A percentile compares a stretch with the other conserved stretches of the same genome.
phyloP scores from a whole-genome alignment of 225 moss, liverwort and hornwort species.

The Polytrichum commune region DNA sequence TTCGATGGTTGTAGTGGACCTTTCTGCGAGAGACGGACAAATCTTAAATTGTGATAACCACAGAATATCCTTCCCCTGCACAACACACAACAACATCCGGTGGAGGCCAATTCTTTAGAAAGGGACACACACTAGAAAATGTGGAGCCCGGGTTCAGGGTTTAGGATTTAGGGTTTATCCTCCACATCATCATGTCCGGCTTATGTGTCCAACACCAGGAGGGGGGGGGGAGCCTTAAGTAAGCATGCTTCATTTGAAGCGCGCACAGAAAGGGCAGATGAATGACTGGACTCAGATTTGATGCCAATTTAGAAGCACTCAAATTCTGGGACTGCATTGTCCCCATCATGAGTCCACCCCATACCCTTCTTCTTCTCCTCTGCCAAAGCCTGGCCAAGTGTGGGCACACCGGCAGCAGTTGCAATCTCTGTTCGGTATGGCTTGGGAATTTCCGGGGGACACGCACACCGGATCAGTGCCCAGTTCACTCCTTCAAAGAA shows the following conservation, averaged over 20 bases:
- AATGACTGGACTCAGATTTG: background rate
- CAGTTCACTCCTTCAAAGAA: slow-evolving; percentile 98
- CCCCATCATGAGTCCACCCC: slow-evolving; percentile 16
- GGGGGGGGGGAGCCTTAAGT: background rate
- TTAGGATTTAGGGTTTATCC: too few species aligned
- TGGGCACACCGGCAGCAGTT: slow-evolving; percentile 34
- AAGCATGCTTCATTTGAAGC: background rate
- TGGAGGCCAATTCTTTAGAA: background rate
- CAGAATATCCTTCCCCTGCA: too few species aligned
- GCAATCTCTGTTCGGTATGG: slow-evolving; percentile 51
- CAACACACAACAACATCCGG: too few species aligned
- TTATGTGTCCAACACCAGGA: background rate
- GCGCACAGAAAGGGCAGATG: background rate
- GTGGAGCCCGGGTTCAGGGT: too few species aligned
- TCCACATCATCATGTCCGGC: too few species aligned
- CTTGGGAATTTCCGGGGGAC: slow-evolving; percentile 88
- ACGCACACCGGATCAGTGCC: slow-evolving; percentile 91
- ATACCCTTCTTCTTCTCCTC: slow-evolving; percentile 38
- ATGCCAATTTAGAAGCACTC: slow-evolving; percentile 34
- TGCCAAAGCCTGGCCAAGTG: slow-evolving; percentile 38
- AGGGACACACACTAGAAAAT: background rate
- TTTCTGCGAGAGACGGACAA: background rate
- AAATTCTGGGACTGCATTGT: slow-evolving; percentile 33
- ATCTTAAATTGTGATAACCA: background rate
- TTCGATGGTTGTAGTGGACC: background rate